Percentiles rank a stretch among this genome's conserved stretches.
Evolutionary conservation across 2,329 filamentous ascomycete species (phyloP).

Genomic region (Cercospora canescens): DNA sequence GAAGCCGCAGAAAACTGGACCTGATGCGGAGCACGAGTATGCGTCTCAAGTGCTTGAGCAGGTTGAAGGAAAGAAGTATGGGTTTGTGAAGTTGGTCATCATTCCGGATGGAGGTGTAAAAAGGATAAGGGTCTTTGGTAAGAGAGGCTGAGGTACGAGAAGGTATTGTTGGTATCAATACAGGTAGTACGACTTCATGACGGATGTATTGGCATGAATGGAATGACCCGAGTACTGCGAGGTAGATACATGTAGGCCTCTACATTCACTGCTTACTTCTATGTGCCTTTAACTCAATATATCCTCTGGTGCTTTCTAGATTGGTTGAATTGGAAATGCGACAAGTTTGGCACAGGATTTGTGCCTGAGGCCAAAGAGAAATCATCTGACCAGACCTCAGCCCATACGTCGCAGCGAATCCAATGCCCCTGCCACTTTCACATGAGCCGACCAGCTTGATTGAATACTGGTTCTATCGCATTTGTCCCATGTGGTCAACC

Average conservation of each 20-base stretch:
- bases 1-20: slow-evolving; percentile 65
- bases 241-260: not conserved
- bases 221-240: not conserved
- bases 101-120: slow-evolving; percentile 94
- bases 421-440: too few relatives aligned
- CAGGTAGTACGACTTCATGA: not conserved
- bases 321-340: too few relatives aligned
- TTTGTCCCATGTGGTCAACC: too few relatives aligned
- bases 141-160: slow-evolving; percentile 27
- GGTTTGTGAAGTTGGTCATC: slow-evolving; percentile 87
- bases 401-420: too few relatives aligned
- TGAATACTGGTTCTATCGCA: too few relatives aligned
- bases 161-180: not conserved
- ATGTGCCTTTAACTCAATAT: too few relatives aligned
- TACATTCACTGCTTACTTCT: not conserved
- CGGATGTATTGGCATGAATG: not conserved
- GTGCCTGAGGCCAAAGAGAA: too few relatives aligned
- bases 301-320: too few relatives aligned
- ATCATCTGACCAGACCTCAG: too few relatives aligned
- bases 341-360: too few relatives aligned
- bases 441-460: too few relatives aligned
- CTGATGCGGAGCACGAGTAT: slow-evolving; percentile 72
- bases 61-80: slow-evolving; percentile 64
- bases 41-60: slow-evolving; percentile 39
- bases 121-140: slow-evolving; percentile 75